These are phyloP conservation scores for Fraxinus baroniana DNA, from an alignment of 305 asterid species.

Conservation along the genomic window DNA sequence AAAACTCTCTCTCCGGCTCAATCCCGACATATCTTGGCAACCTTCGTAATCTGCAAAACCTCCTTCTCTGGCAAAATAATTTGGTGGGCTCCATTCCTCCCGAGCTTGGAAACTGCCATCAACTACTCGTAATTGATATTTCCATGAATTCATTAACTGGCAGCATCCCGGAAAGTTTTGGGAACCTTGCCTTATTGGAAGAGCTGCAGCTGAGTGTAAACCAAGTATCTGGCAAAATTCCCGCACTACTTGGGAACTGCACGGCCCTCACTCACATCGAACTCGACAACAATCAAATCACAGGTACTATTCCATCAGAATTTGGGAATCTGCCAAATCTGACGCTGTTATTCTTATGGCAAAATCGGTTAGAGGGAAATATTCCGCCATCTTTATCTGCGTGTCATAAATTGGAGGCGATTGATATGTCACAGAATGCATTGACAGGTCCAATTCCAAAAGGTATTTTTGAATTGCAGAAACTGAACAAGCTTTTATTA, in stretches of 20 bases:
- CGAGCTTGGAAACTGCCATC: slow-evolving; percentile 59
- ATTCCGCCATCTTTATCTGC: slow-evolving; percentile 63
- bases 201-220: slow-evolving; percentile 80
- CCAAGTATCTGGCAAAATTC: slow-evolving; percentile 73
- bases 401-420: slow-evolving; percentile 65
- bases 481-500: slow-evolving; percentile 61
- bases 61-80: slow-evolving; percentile 76
- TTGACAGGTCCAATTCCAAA: slow-evolving; percentile 72
- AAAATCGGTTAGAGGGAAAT: slow-evolving; percentile 64
- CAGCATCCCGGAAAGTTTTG: slow-evolving; percentile 58
- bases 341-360: slow-evolving; percentile 73
- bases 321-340: slow-evolving; percentile 59
- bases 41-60: slow-evolving; percentile 48
- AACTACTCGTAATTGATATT: slow-evolving; percentile 53
- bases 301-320: slow-evolving; percentile 75
- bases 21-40: slow-evolving; percentile 60
- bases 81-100: slow-evolving; percentile 67
- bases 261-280: slow-evolving; percentile 66
- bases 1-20: slow-evolving; percentile 72
- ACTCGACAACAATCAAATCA: slow-evolving; percentile 76
- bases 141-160: slow-evolving; percentile 80
- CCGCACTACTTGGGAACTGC: slow-evolving; percentile 63
- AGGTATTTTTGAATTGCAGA: slow-evolving; percentile 59
- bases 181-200: slow-evolving; percentile 47
- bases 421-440: slow-evolving; percentile 68